Base-by-base conservation (phyloP, 2,329 filamentous ascomycete species). In the Clathrospora elynae region DNA sequence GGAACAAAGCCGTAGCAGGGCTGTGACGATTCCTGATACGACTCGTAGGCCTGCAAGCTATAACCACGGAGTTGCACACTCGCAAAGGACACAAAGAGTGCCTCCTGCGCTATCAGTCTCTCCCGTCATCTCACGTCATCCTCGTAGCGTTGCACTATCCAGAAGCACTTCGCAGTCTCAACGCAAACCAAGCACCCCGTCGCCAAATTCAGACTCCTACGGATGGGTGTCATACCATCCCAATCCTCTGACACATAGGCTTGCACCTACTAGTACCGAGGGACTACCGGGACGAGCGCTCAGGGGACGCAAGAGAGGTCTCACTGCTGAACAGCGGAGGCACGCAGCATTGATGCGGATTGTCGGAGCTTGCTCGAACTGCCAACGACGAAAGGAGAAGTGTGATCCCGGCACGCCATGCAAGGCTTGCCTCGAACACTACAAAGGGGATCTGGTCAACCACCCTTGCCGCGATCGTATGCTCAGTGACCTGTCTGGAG, bases 401-500 rank as follows among this genome's bases (percentile, higher is more conserved):
- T 73, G 70, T 35, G 70, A 73, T 34, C 57, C 62, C n/a, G 70
- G 70, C 0, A 68, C 62, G 23, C 70, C 70, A 8, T 73, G 70
- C 57, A 64, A 59, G 24, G 57, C 67, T 1, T 73, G 70, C 32
- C 49, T 72, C 16, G 62, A 69, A 14, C 61, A 71, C 39, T 72
- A 61, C 56, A 70, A 67, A 40, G 55, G 59, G 14, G 63, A 71
- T 28, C 50, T 71, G 18, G 42, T 70, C 29, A 62, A 67, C 5
- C 51, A 62, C 22, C 70, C 69, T 6, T 72, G 70, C 40, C 64
- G 70, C 17, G 62, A 70, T 13, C 59, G 57, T 17, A 36, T 61
- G 4, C 51, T 71, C 2, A 55, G 55, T 1, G 55, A 68, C 25
- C 47, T 70, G 4, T 55, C 62, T 0, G 42, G 41, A 7, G 46